phyloP scores from a whole-genome alignment of 306 rosid genomes.

The Vicia sativa region DNA sequence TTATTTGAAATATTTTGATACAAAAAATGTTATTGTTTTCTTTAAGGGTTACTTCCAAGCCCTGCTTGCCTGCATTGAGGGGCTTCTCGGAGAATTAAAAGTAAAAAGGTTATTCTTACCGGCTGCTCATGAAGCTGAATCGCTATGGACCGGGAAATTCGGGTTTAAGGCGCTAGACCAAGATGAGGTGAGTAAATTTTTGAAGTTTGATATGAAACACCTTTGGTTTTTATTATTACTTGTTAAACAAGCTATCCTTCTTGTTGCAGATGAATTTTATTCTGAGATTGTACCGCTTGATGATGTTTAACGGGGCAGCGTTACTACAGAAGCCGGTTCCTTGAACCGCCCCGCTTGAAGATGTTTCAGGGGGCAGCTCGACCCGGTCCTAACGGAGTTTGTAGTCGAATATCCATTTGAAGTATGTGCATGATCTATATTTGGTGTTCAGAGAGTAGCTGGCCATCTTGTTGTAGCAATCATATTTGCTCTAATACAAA shows the following conservation, averaged over 20 bases:
- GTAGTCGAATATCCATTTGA: too few species aligned
- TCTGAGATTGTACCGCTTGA: constrained; percentile 51
- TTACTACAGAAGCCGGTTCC: constrained; percentile 56
- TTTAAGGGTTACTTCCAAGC: constrained; percentile 74
- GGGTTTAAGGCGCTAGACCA: constrained; percentile 55
- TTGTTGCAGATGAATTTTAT: constrained; percentile 50
- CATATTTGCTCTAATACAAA: too few species aligned
- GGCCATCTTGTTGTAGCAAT: too few species aligned
- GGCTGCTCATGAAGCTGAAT: constrained; percentile 66
- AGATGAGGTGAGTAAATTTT: constrained; percentile 50
- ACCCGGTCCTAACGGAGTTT: too few species aligned
- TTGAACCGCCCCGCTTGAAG: too few species aligned
- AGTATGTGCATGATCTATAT: too few species aligned
- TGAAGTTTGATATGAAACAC: background rate
- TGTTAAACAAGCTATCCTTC: constrained; percentile 1
- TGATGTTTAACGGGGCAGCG: constrained; percentile 73
- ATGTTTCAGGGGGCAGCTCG: too few species aligned
- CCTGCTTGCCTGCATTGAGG: constrained; percentile 68
- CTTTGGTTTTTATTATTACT: background rate
- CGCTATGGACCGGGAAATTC: constrained; percentile 76
- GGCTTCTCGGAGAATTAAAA: constrained; percentile 54
- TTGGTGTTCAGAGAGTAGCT: too few species aligned
- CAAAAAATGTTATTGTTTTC: background rate
- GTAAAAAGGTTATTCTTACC: constrained; percentile 69
- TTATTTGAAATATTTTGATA: constrained; percentile 9